Percentiles rank a stretch among this genome's conserved stretches.
Conservation (phyloP, 2,329 filamentous ascomycete genomes). For the Dendryphion nanum region DNA sequence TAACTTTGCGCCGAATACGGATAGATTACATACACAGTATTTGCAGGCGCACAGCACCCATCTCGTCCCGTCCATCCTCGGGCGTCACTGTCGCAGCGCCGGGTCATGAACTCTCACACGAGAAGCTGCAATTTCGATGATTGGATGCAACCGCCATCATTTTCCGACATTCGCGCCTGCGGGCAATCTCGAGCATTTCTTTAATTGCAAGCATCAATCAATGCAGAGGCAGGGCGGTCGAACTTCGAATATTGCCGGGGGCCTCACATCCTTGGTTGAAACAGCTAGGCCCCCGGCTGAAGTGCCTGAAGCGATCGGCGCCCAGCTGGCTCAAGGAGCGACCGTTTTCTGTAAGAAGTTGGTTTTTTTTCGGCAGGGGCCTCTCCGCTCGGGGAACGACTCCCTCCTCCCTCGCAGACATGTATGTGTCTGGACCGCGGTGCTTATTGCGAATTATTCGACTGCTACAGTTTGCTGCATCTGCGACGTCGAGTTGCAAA, state of each 20-base stretch:
- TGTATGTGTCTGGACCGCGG: slow-evolving; percentile 6
- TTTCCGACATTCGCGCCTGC: slow-evolving; percentile 7
- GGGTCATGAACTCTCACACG: neutral
- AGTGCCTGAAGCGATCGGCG: slow-evolving; percentile 25
- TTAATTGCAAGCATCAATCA: slow-evolving; percentile 6
- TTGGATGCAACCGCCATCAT: slow-evolving; percentile 9
- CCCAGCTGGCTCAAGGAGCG: slow-evolving; percentile 14
- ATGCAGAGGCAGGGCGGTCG: slow-evolving; percentile 8
- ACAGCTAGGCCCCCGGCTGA: slow-evolving; percentile 19
- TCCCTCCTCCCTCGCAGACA: neutral
- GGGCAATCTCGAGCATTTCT: slow-evolving; percentile 9
- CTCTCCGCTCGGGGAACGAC: slow-evolving; percentile 4
- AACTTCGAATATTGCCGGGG: slow-evolving; percentile 20
- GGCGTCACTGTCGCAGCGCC: too few species aligned
- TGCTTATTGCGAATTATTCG: slow-evolving; percentile 4
- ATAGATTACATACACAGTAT: slow-evolving; percentile 5
- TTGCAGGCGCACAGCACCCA: too few species aligned
- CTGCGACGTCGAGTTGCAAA: too few species aligned
- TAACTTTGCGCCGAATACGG: slow-evolving; percentile 16
- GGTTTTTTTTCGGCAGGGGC: slow-evolving; percentile 14
- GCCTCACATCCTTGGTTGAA: slow-evolving; percentile 16
- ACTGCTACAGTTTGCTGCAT: too few species aligned
- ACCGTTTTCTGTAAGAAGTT: slow-evolving; percentile 19
- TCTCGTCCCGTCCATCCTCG: too few species aligned
- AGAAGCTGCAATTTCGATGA: slow-evolving; percentile 4